Evolutionary conservation across 2,329 filamentous ascomycete species (phyloP), one percentile per base, ranked within the genome.

Genomic region (Cladophialophora chaetospira): DNA sequence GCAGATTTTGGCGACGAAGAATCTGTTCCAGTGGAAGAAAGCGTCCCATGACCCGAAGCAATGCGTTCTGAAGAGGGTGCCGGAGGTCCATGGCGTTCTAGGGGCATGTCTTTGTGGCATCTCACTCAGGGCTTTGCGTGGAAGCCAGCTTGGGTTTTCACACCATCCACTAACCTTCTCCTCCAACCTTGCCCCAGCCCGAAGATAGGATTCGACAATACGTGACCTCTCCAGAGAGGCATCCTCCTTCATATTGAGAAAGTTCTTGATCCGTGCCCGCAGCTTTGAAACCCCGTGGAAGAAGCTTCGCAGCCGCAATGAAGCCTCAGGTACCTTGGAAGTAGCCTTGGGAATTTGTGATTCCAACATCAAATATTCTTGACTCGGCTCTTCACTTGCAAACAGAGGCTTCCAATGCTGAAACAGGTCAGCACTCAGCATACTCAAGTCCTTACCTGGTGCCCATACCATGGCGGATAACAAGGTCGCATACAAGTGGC

Each of bases 1-100:
- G 26, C 55, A 56, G 21, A 54, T 52, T 28, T 55, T 61, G 4
- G 58, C 44, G 13, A 61, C 58, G 29, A 57, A 55, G 35, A 44
- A 61, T 28, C 54, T 25, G 51, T 57, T 61, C 58, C 58, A 61
- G 21, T 61, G 58, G 40, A 61, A 61, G 49, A 61, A 61, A 8
- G 47, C 58, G 25, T 53, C 29, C 53, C 53, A 61, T 13, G 54
- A 54, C 4, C 13, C 31, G 26, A 61, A 61, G 25, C 43, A 54
- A 28, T 53, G 49, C 19, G 55, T 44, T 21, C 58, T 46, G 46
- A 54, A 57, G 6, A 51, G 50, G 3, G 42, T 51, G 4, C 48
- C 54, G 5, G 46, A 44, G 2, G 38, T 51, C 58, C 58, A 61
- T 25, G 45, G 49, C 8, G 46, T 56, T 11, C 53, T 47, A 40